Conservation (phyloP, 176 grass and related monocot genomes). For the Aegilops bicornis region DNA sequence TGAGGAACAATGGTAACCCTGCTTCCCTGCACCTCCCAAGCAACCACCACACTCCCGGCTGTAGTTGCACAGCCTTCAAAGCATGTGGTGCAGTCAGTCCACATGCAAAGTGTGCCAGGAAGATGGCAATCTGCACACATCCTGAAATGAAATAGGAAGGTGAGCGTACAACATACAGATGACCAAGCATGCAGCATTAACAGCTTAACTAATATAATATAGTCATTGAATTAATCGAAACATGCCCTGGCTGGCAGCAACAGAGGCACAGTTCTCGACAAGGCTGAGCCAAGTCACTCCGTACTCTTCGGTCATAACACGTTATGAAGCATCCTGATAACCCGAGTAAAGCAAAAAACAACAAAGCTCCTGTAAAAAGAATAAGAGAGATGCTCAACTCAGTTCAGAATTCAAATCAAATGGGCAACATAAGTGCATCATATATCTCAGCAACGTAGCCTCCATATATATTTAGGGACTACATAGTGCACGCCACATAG, state of each 20-base stretch:
- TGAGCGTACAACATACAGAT: not conserved
- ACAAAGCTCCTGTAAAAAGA: slow-evolving; percentile 65
- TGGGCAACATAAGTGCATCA: not conserved
- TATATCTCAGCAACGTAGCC: not conserved
- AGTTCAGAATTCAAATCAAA: slow-evolving; percentile 12
- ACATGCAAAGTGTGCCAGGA: slow-evolving; percentile 86
- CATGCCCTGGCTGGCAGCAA: slow-evolving; percentile 96
- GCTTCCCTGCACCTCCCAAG: slow-evolving; percentile 84
- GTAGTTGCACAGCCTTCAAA: slow-evolving; percentile 86
- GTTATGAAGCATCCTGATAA: slow-evolving; percentile 98
- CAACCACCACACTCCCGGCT: slow-evolving; percentile 85
- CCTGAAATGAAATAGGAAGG: slow-evolving; percentile 43
- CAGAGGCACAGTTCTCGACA: slow-evolving; percentile 97
- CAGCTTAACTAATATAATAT: not conserved
- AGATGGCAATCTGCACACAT: slow-evolving; percentile 92
- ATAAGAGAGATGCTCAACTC: not conserved
- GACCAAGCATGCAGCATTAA: not conserved
- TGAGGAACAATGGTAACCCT: slow-evolving; percentile 71
- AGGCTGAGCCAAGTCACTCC: slow-evolving; percentile 90
- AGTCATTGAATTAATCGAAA: slow-evolving; percentile 3
- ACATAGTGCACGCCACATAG: not conserved
- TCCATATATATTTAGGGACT: not conserved
- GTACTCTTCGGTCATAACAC: slow-evolving; percentile 89
- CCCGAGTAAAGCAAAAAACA: slow-evolving; percentile 93
- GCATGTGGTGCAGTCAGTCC: slow-evolving; percentile 92